Evolutionary conservation across 2,329 filamentous ascomycete genomes (phyloP), one percentile per base, ranked within the genome.

Genomic region (Pseudophaeomoniella oleicola): DNA sequence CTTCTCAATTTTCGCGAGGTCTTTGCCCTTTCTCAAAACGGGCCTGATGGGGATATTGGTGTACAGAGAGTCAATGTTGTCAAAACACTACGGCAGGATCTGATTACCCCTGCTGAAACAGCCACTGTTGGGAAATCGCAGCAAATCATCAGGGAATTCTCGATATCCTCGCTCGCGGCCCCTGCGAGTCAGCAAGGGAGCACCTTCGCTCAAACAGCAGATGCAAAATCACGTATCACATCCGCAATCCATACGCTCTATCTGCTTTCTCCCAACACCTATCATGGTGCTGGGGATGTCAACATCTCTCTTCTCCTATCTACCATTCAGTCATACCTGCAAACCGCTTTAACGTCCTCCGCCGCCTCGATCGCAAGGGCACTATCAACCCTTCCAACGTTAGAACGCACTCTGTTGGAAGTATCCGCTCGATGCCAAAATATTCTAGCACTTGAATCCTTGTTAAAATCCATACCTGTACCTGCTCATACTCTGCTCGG

Each of bases 371-470:
- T 98, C 6, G 69, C 81, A 2, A 69, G 86, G 15, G 78, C 83
- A 0, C 67, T 98, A 12, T 77, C 79, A 3, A 81, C 84, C 39
- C 67, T 96, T 2, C 83, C 88, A 0, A 80, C 72, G 0, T 68
- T 96, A 18, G 87, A 96, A 34, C 73, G 84, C 36, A 81, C 85
- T 0, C 67, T 96, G 2, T 66, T 74, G 12, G 90, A 96, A 49
- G 75, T 94, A 15, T 81, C 82, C 4, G 75, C 78, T 4, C 72
- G 83, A 32, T 94, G 88, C 52, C 87, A 94, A 54, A 93, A 92
- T 50, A 75, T 96, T 29, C 76, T 93, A n/a, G 84, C 85, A 0
- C 64, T 96, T 2, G 85, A 94, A 60, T 64, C 76, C 2, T 71
- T 94, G 2, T 72, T 96, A n/a, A 27, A 27, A 27, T 27, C 22